phyloP scores from a whole-genome alignment of 225 moss, liverwort and hornwort species.

The Marchantia polymorpha region DNA sequence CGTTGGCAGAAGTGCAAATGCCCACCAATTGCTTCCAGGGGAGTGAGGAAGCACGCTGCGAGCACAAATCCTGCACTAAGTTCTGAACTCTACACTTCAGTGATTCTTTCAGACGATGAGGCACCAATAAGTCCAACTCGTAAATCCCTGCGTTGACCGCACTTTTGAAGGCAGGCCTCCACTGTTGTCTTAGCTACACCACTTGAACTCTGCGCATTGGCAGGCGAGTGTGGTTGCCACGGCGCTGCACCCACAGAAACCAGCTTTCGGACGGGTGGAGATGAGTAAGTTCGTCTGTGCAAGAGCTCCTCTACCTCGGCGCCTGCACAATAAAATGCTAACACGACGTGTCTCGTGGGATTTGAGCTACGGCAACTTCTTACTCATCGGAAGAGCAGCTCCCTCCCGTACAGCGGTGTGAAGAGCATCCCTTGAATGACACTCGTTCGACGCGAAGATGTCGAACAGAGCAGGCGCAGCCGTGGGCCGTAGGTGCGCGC shows the following conservation, averaged over 20 bases:
- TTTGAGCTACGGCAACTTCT: neutral
- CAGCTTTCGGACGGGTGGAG: neutral
- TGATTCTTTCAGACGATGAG: neutral
- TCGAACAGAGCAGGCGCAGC: slow-evolving; percentile 2
- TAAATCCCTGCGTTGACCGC: neutral
- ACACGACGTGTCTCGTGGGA: neutral
- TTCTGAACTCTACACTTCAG: neutral
- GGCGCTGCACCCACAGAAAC: neutral
- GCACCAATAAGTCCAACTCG: neutral
- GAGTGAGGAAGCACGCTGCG: neutral
- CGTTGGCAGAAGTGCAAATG: neutral
- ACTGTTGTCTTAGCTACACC: neutral
- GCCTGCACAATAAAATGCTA: neutral
- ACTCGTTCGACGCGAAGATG: neutral
- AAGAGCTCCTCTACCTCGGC: neutral
- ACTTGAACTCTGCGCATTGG: neutral
- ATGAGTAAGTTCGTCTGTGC: neutral
- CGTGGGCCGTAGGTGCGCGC: neutral
- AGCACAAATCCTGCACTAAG: neutral
- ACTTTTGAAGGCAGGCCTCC: neutral
- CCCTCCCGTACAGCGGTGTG: neutral
- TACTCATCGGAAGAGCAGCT: neutral
- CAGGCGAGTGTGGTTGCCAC: neutral
- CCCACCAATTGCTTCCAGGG: neutral
- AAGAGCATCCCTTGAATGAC: neutral